Evolutionary conservation across 1,284 basidiomycete species (phyloP), one percentile per base, ranked within the genome.

Genomic region (Ganoderma boninense): DNA sequence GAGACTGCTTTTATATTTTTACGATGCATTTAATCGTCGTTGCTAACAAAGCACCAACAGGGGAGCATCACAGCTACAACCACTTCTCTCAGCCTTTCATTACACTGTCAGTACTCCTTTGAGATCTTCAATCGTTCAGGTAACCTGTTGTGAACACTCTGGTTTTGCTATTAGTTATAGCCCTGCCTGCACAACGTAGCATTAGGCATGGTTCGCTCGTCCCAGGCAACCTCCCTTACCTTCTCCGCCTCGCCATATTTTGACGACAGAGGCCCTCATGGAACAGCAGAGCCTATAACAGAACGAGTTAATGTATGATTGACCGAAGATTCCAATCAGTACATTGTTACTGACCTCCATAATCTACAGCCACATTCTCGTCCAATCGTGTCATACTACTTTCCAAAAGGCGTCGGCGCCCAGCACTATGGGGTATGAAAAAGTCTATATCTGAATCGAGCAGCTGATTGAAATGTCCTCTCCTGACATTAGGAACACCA

Each of bases 311-410:
- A 92, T 79, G 92, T 92, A 83, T 78, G 89, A n/a, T 20, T 16
- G 13, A 10, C 40, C n/a, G 13, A 26, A 23, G 6, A 20, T 23
- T 44, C 16, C 40, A 43, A 20, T 2, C 40, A 7, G 20, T 38
- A 1, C n/a, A 2, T 57, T 40, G 26, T 56, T 35, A 43, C 67
- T 74, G 49, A 74, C 68, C 5, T 29, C 18, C 26, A 43, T 20
- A 6, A 8, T 16, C 2, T 43, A 52, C 68, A 94, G 95, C 87
- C 94, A 0, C 95, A 97, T 83, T 96, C 94, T 43, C 87, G 92
- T 35, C 93, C 95, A 0, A 90, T 93, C 73, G 97, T 99, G 13
- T 96, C 96, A 16, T 99, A 99, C 82, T 99, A 98, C 83, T 97
- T 94, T 77, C 95, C 97, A 0, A 93, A 95, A 80, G 95, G 94